These are phyloP conservation scores for Graphilbum fragrans DNA, from an alignment of 2,329 filamentous ascomycete genomes.

Conservation along the genomic window DNA sequence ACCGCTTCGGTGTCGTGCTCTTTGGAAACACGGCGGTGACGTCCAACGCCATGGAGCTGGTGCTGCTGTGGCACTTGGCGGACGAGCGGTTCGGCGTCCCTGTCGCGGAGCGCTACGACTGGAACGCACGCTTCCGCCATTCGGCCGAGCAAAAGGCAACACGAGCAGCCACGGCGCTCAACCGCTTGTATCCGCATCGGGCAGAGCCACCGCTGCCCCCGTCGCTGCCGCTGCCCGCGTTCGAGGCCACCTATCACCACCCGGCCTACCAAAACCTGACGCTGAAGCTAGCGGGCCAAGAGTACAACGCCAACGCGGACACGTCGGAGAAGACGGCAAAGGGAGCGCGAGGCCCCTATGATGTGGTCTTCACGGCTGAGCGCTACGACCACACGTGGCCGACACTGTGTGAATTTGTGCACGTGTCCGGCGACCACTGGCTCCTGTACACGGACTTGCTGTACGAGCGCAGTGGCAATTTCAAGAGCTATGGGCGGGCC, in stretches of 20 bases:
- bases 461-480: constrained; percentile 13
- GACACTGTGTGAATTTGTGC: constrained; percentile 18
- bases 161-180: constrained; percentile 14
- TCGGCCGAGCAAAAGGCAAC: not conserved
- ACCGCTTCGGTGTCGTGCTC: constrained; percentile 27
- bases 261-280: constrained; percentile 26
- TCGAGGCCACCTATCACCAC: constrained; percentile 30
- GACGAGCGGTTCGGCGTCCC: constrained; percentile 25
- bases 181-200: constrained; percentile 24
- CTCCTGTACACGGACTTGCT: constrained; percentile 17
- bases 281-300: constrained; percentile 6
- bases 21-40: constrained; percentile 31
- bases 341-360: constrained; percentile 6
- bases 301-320: not conserved
- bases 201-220: constrained; percentile 21
- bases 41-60: constrained; percentile 21
- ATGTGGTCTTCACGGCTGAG: constrained; percentile 10
- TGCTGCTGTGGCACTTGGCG: constrained; percentile 25
- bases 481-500: constrained; percentile 16
- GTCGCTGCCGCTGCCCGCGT: constrained; percentile 20
- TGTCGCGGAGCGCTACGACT: constrained; percentile 21
- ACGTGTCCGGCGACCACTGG: constrained; percentile 24
- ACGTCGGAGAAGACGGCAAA: not conserved
- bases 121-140: constrained; percentile 17
- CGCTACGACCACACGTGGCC: constrained; percentile 19